phyloP scores from a whole-genome alignment of 1,284 basidiomycete genomes.

The Trametes pubescens region DNA sequence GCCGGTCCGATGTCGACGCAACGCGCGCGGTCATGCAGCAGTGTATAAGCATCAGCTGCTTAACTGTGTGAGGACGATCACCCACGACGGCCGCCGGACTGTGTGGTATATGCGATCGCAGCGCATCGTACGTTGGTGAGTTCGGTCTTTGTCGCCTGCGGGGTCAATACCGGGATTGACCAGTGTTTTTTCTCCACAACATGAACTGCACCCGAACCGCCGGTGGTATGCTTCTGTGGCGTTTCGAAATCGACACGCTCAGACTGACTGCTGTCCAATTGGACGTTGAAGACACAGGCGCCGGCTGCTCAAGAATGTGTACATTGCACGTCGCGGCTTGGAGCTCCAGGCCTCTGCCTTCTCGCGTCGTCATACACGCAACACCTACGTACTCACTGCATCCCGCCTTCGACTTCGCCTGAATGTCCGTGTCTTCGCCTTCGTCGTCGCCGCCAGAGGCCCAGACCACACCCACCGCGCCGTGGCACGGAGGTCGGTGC shows the following conservation, averaged over 20 bases:
- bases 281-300: neutral
- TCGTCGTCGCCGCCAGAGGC: conserved; percentile 2
- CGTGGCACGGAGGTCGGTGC: conserved; percentile 5
- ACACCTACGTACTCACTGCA: neutral
- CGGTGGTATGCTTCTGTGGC: neutral
- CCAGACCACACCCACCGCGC: conserved; percentile 2
- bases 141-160: neutral
- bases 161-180: neutral
- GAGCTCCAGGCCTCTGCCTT: neutral
- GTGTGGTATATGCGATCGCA: neutral
- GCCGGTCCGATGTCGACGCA: conserved; percentile 13
- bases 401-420: neutral
- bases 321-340: neutral
- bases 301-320: neutral
- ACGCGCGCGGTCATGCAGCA: conserved; percentile 4
- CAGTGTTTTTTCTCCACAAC: neutral
- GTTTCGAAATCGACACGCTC: neutral
- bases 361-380: conserved; percentile 1
- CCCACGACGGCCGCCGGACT: neutral
- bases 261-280: neutral
- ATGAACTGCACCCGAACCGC: neutral
- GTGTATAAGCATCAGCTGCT: conserved; percentile 11
- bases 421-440: conserved; percentile 3
- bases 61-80: conserved; percentile 6
- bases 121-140: conserved; percentile 1